phyloP scores from a whole-genome alignment of 2,329 filamentous ascomycete species.

The Cladosporium sp. region DNA sequence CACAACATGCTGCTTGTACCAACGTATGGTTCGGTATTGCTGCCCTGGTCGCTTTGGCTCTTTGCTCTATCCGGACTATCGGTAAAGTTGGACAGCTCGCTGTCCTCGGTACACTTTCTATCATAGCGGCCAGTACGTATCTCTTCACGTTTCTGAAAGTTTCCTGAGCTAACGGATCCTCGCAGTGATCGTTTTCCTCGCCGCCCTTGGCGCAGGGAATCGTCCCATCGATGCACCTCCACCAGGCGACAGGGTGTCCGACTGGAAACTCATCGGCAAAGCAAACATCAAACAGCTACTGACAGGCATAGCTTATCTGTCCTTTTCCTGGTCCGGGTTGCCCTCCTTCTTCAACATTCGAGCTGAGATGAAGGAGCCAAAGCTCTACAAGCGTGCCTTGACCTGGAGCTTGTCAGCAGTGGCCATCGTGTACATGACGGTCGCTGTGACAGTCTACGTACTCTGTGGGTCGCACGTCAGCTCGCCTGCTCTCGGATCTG shows the following conservation, averaged over 20 bases:
- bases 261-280: slow-evolving; percentile 18
- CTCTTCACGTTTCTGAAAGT: no score
- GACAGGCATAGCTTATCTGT: no score
- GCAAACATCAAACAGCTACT: neutral
- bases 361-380: slow-evolving; percentile 37
- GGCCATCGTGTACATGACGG: slow-evolving; percentile 31
- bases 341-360: slow-evolving; percentile 34
- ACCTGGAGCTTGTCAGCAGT: slow-evolving; percentile 24
- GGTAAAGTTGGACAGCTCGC: slow-evolving; percentile 42
- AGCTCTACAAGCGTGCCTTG: slow-evolving; percentile 31
- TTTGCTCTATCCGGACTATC: slow-evolving; percentile 35
- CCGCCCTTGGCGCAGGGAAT: slow-evolving; percentile 12
- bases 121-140: slow-evolving; percentile 46
- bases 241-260: slow-evolving; percentile 24
- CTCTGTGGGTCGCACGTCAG: slow-evolving; percentile 46
- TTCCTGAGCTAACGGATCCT: no score
- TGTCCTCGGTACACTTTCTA: slow-evolving; percentile 56
- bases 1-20: slow-evolving; percentile 32
- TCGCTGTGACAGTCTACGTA: slow-evolving; percentile 43
- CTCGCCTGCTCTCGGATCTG: slow-evolving; percentile 46
- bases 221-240: slow-evolving; percentile 31
- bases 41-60: slow-evolving; percentile 36
- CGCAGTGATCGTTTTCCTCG: no score
- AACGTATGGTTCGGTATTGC: slow-evolving; percentile 38
- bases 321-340: slow-evolving; percentile 10